Base-by-base conservation (phyloP, 345 rosid species). In the Corchorus capsularis region DNA sequence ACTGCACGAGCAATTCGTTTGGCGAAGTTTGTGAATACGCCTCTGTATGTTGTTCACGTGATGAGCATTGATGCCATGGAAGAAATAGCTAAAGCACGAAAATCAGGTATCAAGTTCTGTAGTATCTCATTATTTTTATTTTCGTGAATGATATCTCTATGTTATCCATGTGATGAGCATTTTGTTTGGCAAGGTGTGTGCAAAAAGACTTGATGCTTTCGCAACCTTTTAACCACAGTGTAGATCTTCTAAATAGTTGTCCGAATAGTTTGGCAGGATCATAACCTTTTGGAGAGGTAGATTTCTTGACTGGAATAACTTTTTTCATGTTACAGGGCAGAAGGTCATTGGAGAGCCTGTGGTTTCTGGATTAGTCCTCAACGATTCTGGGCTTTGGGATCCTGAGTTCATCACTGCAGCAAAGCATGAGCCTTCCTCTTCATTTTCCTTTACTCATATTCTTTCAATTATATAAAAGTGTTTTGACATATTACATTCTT, bases 51-150 rank as follows among this genome's bases (percentile, higher is more conserved):
- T 55, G 99, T 93, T 81, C 99, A 96, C 86, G 99, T 96, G 79
- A 96, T 96, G 97, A 96, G 98, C 91, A 88, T 85, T 65, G 99
- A 96, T 83, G 99, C 98, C 55, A 91, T 96, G 97, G 98, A 96
- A 78, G 99, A 96, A 86, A 87, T 96, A 75, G 97, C 97, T 80
- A 88, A 81, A 87, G 99, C 98, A 79, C 86, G 97, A 79, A 90
- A 90, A 79, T 87, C 95, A 90, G 99, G 98, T 93, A 69, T 50
- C n/a, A 46, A 74, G 62, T 54, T 50, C 46, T 56, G 57, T 50
- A 6, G 20, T 55, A 19, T 53, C 19, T 41, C 15, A 20, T 74
- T 62, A 9, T 74, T 49, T 74, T 3, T 27, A 14, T 37, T 7
- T 72, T 60, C 5, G 8, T 52, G 8, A 52, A 34, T 34, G 8